phyloP scores from a whole-genome alignment of 116 monocot species.

The Papilionanthe hybrid region DNA sequence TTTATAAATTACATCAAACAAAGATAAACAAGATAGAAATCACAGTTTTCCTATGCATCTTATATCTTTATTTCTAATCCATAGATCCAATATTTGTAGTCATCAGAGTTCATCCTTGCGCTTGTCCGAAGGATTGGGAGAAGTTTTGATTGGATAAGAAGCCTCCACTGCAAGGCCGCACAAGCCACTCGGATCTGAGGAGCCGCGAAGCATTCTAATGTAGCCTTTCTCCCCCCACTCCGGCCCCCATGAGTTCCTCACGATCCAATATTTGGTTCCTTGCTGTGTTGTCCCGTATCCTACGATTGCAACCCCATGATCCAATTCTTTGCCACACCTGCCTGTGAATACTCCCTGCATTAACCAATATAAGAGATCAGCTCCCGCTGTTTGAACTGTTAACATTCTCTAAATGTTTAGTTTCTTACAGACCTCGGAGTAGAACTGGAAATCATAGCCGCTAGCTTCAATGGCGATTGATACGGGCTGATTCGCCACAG shows the following conservation, averaged over 20 bases:
- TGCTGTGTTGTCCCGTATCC: slow-evolving; percentile 14
- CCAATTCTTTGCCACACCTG: slow-evolving; percentile 44
- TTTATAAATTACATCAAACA: no score
- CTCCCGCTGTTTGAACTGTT: background rate
- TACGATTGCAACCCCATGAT: slow-evolving; percentile 48
- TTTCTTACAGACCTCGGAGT: slow-evolving; percentile 29
- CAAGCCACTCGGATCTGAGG: slow-evolving; percentile 9
- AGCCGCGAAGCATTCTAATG: slow-evolving; percentile 12
- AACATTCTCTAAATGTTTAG: background rate
- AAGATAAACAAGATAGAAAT: no score
- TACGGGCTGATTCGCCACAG: slow-evolving; percentile 59
- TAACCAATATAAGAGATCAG: background rate
- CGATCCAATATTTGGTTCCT: slow-evolving; percentile 20
- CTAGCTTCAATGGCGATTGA: slow-evolving; percentile 58
- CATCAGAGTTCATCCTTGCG: slow-evolving; percentile 16
- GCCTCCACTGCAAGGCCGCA: slow-evolving; percentile 58
- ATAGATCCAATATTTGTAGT: background rate
- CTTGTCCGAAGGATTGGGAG: slow-evolving; percentile 22
- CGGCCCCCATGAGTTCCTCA: slow-evolving; percentile 21
- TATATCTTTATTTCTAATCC: no score
- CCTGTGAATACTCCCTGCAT: slow-evolving; percentile 52
- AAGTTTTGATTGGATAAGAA: slow-evolving; percentile 46
- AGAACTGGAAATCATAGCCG: slow-evolving; percentile 52
- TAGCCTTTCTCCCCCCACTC: slow-evolving; percentile 19
- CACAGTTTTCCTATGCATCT: no score